Evolutionary conservation across 208 protist species (phyloP), one percentile per base, ranked within the genome.

Genomic region (Trypanosoma rangeli): DNA sequence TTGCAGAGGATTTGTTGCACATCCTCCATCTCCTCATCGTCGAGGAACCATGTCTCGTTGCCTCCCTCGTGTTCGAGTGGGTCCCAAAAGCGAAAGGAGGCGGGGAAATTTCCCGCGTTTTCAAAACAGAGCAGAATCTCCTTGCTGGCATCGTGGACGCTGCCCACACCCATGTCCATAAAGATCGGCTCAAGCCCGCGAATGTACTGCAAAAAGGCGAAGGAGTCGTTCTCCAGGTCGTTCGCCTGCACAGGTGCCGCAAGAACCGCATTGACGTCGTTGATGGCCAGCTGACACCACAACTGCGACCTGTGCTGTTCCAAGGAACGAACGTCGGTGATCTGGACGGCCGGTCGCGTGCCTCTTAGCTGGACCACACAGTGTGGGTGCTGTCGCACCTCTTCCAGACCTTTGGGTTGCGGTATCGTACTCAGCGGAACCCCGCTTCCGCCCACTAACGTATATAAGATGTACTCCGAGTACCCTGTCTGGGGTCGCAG

Each of bases 51-150:
- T 44, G 73, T 78, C 79, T 97, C 92, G 35, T 78, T 75, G 33
- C 78, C 79, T 20, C 93, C 83, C 33, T 97, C 92, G 56, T 83
- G 85, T 64, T 98, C 87, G 15, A 73, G 90, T n/a, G 95, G 95
- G 49, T 94, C 81, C 77, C 81, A 85, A 33, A 97, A 73, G 33
- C 68, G 64, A 64, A 89, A 97, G n/a, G 77, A 67, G 0, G 83
- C 82, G 0, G 78, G 68, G 63, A 92, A 90, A 59, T 76, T 79
- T 20, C 90, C 87, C 18, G 78, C 82, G 83, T 98, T 98, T 60
- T 87, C 70, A 20, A 97, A 57, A 24, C 73, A 76, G 33, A 97
- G 26, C 18, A 83, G 79, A 22, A 87, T 70, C 28, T 67, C 64
- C 26, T 83, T 72, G 4, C 84, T 64, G 28, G 53, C 37, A 49